Evolutionary conservation across 2,329 filamentous ascomycete genomes (phyloP).

Genomic region (Pyrenophora teres): DNA sequence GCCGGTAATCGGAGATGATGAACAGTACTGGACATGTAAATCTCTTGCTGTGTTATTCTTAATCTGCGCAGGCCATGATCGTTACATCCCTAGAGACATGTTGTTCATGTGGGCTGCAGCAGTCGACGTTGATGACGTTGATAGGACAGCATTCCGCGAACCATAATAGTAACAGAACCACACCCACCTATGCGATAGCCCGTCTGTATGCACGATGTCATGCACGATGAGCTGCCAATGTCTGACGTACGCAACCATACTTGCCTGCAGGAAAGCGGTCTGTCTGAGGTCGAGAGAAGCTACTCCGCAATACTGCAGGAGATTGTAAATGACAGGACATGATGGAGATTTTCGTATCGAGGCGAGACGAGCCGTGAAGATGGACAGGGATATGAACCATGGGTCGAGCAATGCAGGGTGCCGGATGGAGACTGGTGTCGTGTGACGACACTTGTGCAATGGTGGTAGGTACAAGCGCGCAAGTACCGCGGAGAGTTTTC

Average conservation of each 20-base stretch:
- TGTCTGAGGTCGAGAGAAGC: no score
- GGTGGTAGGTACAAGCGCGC: neutral
- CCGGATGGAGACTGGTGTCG: neutral
- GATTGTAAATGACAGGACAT: neutral
- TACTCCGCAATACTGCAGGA: neutral
- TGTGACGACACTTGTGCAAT: neutral
- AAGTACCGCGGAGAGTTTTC: neutral
- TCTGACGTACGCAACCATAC: neutral
- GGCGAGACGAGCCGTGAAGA: neutral
- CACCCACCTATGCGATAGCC: neutral
- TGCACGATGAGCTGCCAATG: neutral
- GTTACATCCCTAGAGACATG: no score
- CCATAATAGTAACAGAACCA: neutral
- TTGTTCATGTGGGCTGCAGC: no score
- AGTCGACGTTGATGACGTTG: no score
- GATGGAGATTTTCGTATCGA: neutral
- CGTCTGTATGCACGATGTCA: neutral
- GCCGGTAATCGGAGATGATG: no score
- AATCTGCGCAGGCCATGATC: no score
- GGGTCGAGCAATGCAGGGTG: constrained; percentile 16
- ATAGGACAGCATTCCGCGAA: neutral
- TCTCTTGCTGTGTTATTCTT: no score
- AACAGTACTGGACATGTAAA: no score
- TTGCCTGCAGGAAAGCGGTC: neutral
- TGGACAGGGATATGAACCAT: neutral